These are phyloP conservation scores for Linum trigynum DNA, from an alignment of 345 rosid species.

Conservation along the genomic window DNA sequence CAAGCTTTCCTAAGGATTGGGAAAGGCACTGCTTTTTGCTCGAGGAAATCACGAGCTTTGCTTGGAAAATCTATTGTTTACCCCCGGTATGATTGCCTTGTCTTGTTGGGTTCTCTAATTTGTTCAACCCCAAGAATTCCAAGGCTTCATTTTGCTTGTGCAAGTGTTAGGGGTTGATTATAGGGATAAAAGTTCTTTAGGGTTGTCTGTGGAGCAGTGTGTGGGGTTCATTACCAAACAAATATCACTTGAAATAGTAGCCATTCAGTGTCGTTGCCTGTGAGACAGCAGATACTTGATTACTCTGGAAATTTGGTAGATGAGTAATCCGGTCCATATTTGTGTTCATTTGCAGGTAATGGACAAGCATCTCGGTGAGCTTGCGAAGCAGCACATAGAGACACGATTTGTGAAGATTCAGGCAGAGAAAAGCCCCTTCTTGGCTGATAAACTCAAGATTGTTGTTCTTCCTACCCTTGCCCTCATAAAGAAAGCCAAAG, in stretches of 20 bases:
- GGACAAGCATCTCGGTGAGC: constrained; percentile 76
- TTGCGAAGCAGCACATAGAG: constrained; percentile 91
- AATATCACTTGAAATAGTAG: not conserved
- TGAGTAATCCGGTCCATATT: constrained; percentile 1
- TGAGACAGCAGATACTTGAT: constrained; percentile 21
- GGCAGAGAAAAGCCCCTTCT: constrained; percentile 96
- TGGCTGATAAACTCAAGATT: constrained; percentile 89
- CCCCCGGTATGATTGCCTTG: not conserved
- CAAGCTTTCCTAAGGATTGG: not conserved
- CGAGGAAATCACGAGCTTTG: not conserved
- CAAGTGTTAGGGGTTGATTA: too few relatives aligned
- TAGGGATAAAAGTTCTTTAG: not conserved
- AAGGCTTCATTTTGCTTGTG: too few relatives aligned
- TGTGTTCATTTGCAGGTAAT: constrained; percentile 52
- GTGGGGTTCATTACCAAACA: not conserved
- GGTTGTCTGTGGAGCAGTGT: not conserved
- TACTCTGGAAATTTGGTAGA: constrained; percentile 42
- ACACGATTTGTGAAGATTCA: constrained; percentile 86
- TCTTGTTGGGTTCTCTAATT: not conserved
- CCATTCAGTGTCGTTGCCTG: not conserved
- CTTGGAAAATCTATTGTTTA: too few relatives aligned
- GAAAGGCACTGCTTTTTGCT: not conserved
- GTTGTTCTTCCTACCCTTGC: constrained; percentile 92
- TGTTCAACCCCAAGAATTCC: too few relatives aligned
- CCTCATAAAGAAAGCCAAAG: constrained; percentile 89